A percentile compares a stretch with the other conserved stretches of the same genome.
Evolutionary conservation across 257 asterid species (phyloP).

Genomic region (Solanum chiquidenum): DNA sequence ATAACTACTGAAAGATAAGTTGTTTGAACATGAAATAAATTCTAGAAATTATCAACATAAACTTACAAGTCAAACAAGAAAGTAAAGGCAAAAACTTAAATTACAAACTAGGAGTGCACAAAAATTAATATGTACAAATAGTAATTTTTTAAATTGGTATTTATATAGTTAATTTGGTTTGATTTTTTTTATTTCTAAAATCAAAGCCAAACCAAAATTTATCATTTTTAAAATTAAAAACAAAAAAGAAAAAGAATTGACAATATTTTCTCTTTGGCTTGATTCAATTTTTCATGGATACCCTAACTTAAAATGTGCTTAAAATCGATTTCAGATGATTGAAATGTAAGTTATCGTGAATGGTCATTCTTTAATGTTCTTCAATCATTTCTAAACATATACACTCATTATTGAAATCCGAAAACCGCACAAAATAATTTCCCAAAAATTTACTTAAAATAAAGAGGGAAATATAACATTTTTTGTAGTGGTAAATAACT

Average conservation of each 20-base stretch:
- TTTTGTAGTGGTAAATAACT: too few species aligned
- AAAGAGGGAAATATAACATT: too few species aligned
- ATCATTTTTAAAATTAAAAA: background rate
- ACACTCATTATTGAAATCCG: rapidly evolving
- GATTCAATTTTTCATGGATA: background rate
- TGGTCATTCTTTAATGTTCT: too few species aligned
- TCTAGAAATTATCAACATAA: background rate
- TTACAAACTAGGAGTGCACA: background rate
- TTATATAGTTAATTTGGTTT: background rate
- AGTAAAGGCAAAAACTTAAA: background rate
- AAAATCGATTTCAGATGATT: too few species aligned
- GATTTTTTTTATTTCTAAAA: too few species aligned
- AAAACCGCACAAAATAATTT: too few species aligned
- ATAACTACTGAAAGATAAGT: background rate
- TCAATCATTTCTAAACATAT: too few species aligned
- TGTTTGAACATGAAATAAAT: background rate
- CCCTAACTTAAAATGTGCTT: background rate
- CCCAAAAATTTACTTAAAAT: too few species aligned
- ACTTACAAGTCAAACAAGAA: background rate
- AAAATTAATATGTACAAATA: background rate
- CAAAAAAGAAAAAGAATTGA: too few species aligned
- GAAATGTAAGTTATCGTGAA: too few species aligned
- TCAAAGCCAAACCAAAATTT: background rate
- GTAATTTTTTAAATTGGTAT: too few species aligned
- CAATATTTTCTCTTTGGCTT: too few species aligned